Evolutionary conservation across 257 asterid genomes (phyloP), one percentile per base, ranked within the genome.

Genomic region (Rehmannia glutinosa): DNA sequence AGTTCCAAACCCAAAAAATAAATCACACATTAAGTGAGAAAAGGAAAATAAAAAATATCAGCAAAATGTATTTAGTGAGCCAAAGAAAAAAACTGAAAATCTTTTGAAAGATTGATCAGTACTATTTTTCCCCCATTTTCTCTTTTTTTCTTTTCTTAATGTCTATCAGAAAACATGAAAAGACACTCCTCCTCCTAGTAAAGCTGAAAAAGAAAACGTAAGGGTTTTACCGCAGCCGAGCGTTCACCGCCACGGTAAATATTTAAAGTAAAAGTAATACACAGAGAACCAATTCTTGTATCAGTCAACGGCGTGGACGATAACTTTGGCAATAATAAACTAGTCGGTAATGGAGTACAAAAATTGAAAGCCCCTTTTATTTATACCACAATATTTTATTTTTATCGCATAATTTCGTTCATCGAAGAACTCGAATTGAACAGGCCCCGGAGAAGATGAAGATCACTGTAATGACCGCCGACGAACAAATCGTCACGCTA

Each of bases 391-490:
- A 28, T 53, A 33, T 19, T 58, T n/a, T 25, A 6, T 19, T 72
- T 62, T 11, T 15, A 39, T 62, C 33, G 24, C 39, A 16, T 39
- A 49, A 47, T 64, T 76, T 53, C 21, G 13, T 52, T 43, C 19
- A n/a, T 66, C 42, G 62, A 51, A 41, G 71, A 77, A 57, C 42
- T 70, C 68, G 55, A 43, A 62, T 42, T 28, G 66, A 69, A 65
- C 36, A 41, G 54, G n/a, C 25, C 25, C 64, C 75, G 78, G 79
- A 47, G 75, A 83, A 83, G 81, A 93, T 93, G 99, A 90, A 88
- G 92, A 85, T 93, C 84, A 90, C 96, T 43, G 95, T 93, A 61
- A 90, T 90, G 97, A 93, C 99, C 10, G 77, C 92, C 80, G 97
- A 93, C 74, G 97, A 90, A 69, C 91, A 90, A 78, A 82, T 93